Evolutionary conservation across 495 filamentous ascomycete genomes (phyloP), one percentile per base, ranked within the genome.

Genomic region (Parmelia sp.): DNA sequence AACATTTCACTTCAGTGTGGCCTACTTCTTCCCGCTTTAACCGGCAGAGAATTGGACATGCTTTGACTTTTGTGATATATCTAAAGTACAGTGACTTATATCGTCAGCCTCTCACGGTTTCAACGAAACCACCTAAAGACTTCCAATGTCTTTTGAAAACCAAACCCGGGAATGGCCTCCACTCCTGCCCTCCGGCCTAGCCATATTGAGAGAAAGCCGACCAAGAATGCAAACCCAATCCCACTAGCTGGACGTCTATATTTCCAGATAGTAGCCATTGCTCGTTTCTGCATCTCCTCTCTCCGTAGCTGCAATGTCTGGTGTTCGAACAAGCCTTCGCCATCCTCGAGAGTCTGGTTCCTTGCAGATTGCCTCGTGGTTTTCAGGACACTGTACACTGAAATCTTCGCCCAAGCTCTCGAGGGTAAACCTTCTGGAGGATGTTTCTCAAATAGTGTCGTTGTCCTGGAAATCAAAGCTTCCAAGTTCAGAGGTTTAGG

Each of bases 401-500:
- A 89, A 47, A 98, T 86, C 33, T 68, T 74, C 58, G 78, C 76
- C 93, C 95, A 97, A 27, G 82, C 78, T 21, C 76, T 73, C 47
- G 69, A 72, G 7, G 80, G 83, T 51, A 98, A 74, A 1, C 76
- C 77, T 71, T 91, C 87, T 1, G 94, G 95, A 15, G 93, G 92
- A 66, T 89, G 76, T 6, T 76, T 69, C 10, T 77, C 69, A 74
- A 88, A 89, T 0, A 97, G 80, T 29, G 67, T 58, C 7, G 83
- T 76, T 19, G 95, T 86, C 35, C 77, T 76, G 23, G 74, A 66
- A 63, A 98, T 89, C 42, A 96, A 79, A 5, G 75, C 78, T 64
- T 98, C 94, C 31, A 98, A 75, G 68, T 96, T 84, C n/a, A 97
- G 80, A 14, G 89, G 86, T 53, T 82, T 83, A 0, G 94, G 94